Conservation (phyloP, 2,329 filamentous ascomycete species). For the Plectosphaerella plurivora region DNA sequence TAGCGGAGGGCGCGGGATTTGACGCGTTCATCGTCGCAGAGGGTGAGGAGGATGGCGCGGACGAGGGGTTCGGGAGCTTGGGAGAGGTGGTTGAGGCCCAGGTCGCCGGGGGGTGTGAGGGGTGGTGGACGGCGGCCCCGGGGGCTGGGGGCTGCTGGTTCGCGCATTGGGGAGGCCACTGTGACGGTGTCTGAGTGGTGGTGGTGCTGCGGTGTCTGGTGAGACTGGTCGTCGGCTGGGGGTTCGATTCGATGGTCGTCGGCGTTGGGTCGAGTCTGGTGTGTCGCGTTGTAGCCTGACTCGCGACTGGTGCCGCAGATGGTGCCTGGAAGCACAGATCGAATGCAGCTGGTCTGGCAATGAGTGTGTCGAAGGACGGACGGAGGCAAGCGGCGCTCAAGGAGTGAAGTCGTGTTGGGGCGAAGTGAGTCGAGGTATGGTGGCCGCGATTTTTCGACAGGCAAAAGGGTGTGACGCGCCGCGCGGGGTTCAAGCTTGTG, state of each 20-base stretch:
- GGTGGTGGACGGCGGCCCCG: background rate
- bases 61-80: slow-evolving; percentile 7
- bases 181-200: background rate
- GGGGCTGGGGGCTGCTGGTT: background rate
- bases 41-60: slow-evolving; percentile 11
- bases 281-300: background rate
- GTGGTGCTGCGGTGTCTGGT: background rate
- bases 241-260: background rate
- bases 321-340: background rate
- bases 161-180: background rate
- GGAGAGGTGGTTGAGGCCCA: slow-evolving; percentile 10
- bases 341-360: background rate
- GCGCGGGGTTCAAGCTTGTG: background rate
- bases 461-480: background rate
- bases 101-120: background rate
- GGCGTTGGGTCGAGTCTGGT: background rate
- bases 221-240: background rate
- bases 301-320: background rate
- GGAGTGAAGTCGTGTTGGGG: background rate
- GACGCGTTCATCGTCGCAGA: slow-evolving; percentile 9
- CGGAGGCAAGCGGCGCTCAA: background rate
- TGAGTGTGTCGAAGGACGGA: background rate
- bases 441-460: background rate
- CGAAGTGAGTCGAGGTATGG: background rate
- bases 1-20: slow-evolving; percentile 9